Evolutionary conservation across 1,139 yeast species (phyloP).

Genomic region (Blastobotrys buckinghamii): DNA sequence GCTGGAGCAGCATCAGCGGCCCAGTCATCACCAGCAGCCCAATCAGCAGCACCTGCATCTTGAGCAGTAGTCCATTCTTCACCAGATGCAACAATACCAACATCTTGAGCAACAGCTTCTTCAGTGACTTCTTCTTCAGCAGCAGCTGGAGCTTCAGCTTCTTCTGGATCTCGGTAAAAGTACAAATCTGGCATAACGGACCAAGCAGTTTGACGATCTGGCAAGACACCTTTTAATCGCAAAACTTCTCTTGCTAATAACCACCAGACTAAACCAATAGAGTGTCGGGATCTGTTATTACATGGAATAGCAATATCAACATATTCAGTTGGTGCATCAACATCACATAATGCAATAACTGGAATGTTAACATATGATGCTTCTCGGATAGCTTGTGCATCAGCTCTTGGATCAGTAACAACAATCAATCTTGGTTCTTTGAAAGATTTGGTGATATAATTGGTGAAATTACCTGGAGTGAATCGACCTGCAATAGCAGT

Average conservation of each 20-base stretch:
- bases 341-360: conserved; percentile 97
- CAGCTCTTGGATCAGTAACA: conserved; percentile 99
- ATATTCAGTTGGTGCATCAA: conserved; percentile 98
- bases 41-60: conserved; percentile 46
- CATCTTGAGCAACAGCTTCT: conserved; percentile 60
- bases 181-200: conserved; percentile 99
- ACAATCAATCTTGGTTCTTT: conserved; percentile 99
- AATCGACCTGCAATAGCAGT: conserved; percentile 99
- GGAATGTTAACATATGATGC: conserved; percentile 99
- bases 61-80: conserved; percentile 76
- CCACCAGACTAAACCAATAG: conserved; percentile 99
- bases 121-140: conserved; percentile 59
- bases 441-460: conserved; percentile 99
- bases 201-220: conserved; percentile 98
- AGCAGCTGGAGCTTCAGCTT: conserved; percentile 79
- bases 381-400: conserved; percentile 99
- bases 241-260: conserved; percentile 98
- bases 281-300: conserved; percentile 99
- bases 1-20: conserved; percentile 55
- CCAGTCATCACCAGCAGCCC: conserved; percentile 57
- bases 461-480: conserved; percentile 99
- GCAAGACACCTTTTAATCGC: conserved; percentile 97
- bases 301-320: conserved; percentile 99
- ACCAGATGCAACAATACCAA: conserved; percentile 52
- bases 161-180: conserved; percentile 99